Conservation (phyloP, 1,139 yeast species). For the Geotrichum histeridarum region DNA sequence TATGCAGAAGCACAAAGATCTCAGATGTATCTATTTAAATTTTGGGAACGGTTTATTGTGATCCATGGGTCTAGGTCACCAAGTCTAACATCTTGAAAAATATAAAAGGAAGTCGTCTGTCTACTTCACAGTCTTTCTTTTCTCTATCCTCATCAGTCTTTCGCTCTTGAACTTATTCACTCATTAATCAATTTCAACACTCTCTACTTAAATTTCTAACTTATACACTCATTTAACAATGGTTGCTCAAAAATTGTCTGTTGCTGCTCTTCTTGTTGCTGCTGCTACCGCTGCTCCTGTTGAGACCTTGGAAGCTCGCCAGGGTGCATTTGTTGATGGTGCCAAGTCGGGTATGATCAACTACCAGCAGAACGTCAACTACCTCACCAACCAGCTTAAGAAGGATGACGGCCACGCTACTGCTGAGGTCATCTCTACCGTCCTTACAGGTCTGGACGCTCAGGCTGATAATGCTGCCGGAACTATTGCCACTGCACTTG, state of each 20-base stretch:
- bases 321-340: slow-evolving; percentile 12
- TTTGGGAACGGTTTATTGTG: too few relatives aligned
- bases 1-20: too few relatives aligned
- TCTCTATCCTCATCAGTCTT: not conserved
- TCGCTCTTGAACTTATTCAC: not conserved
- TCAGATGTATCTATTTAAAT: too few relatives aligned
- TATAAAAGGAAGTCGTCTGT: too few relatives aligned
- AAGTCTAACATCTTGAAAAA: too few relatives aligned
- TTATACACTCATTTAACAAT: too few relatives aligned
- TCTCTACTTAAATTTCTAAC: not conserved
- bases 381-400: slow-evolving; percentile 20
- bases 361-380: slow-evolving; percentile 24
- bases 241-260: slow-evolving; percentile 1
- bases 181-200: not conserved
- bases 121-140: too few relatives aligned
- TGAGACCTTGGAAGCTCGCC: slow-evolving; percentile 1
- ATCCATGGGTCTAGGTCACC: too few relatives aligned
- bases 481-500: slow-evolving; percentile 21
- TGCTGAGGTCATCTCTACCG: slow-evolving; percentile 10
- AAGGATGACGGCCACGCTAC: slow-evolving; percentile 23
- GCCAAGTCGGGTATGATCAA: slow-evolving; percentile 23
- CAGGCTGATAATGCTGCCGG: slow-evolving; percentile 14
- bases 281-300: slow-evolving; percentile 4
- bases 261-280: not conserved
- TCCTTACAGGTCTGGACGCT: slow-evolving; percentile 14